Base-by-base conservation (phyloP, 257 asterid genomes). In the Paraleonurus japonicus region DNA sequence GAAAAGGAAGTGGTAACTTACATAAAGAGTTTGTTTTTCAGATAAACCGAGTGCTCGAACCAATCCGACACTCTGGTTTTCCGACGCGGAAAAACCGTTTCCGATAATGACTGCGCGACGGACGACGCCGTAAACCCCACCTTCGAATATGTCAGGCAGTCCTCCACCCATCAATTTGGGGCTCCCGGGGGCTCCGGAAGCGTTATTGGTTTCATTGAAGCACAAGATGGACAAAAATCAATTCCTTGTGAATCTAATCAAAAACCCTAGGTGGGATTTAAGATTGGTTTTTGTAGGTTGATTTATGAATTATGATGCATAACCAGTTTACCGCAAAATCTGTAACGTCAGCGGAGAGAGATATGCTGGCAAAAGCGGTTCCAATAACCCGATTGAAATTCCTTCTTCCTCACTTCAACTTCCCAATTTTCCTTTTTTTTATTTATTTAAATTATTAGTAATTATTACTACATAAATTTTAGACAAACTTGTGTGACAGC, bases 101-200 rank as follows among this genome's bases (percentile, higher is more conserved):
- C 99, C 99, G 68, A 95, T 87, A 0, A 94, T 47, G 41, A 95
- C 92, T n/a, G 98, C 96, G 17, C 99, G 90, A 41, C 96, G 88
- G 61, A 95, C 77, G 53, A 88, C 88, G 57, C 88, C 89, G 73
- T 83, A 79, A 51, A 89, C 87, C 22, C 96, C 99, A 63, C 84
- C 92, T 55, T 89, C 96, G 74, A 95, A 95, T 62, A 95, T 88
- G 64, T 91, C 98, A 26, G 96, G 91, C 54, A 88, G n/a, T n/a
- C n/a, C 78, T 68, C 96, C 92, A 9, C 87, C 84, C 58, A 83
- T 81, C 47, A 82, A 75, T 64, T 69, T 85, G 7, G 98, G 95
- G 83, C 96, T 94, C 41, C 82, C 81, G 61, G 98, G 26, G 96
- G 99, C 80, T 85, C 93, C 76, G 99, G 99, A 67, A 94, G 86